Conservation (phyloP, 257 asterid species). For the Euphrasia confusa region DNA sequence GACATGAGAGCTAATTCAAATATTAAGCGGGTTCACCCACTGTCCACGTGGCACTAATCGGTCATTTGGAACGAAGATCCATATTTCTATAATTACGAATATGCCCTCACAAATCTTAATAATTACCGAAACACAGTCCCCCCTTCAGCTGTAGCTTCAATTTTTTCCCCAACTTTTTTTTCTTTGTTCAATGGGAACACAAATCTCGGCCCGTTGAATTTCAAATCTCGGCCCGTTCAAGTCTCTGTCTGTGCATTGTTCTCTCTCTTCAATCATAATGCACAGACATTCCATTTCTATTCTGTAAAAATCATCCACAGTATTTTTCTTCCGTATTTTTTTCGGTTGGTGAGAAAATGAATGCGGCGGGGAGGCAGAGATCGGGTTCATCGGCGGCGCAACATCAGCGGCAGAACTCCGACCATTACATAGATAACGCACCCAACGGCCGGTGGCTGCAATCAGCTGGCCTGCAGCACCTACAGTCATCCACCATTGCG, state of each 20-base stretch:
- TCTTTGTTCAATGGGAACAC: background rate
- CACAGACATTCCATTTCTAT: constrained; percentile 7
- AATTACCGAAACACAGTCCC: background rate
- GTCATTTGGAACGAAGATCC: constrained; percentile 25
- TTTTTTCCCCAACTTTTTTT: background rate
- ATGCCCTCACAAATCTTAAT: background rate
- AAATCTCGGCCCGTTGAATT: constrained; percentile 25
- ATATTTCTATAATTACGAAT: background rate
- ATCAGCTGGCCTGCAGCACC: constrained; percentile 90
- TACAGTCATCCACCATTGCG: constrained; percentile 63
- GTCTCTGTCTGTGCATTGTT: no score
- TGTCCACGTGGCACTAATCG: constrained; percentile 21
- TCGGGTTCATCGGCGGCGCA: constrained; percentile 72
- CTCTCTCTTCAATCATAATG: no score
- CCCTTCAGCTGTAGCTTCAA: constrained; percentile 22
- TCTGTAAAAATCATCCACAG: background rate
- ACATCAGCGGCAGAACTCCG: constrained; percentile 86
- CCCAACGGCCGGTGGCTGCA: constrained; percentile 90
- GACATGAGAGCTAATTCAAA: constrained; percentile 25
- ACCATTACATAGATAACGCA: constrained; percentile 60
- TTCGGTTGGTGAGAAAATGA: constrained; percentile 46
- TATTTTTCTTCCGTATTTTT: background rate
- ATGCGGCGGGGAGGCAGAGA: constrained; percentile 84
- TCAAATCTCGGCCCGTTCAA: constrained; percentile 2
- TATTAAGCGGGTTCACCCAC: constrained; percentile 5